Evolutionary conservation across 2,329 filamentous ascomycete genomes (phyloP), one percentile per base, ranked within the genome.

Genomic region (Pyrenophora teres): DNA sequence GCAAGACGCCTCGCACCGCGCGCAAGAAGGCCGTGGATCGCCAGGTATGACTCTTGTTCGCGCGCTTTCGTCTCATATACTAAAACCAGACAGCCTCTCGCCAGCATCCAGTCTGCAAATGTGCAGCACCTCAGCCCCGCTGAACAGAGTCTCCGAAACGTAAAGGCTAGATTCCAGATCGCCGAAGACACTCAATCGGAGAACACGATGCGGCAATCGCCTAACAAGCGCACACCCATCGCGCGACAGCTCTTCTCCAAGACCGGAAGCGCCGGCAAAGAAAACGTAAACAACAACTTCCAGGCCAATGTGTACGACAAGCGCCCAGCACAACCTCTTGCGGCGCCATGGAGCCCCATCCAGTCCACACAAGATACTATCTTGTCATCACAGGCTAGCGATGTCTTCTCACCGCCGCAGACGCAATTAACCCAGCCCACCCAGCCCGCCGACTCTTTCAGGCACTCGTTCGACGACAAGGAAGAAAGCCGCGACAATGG

Each of bases 1-100:
- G 87, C 48, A 92, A 91, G 77, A 93, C 89, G 23, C 89, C 90
- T 36, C 83, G 87, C 55, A 91, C 89, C 15, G 78, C 78, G 30
- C 83, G 86, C 49, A 92, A 88, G 70, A 75, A 74, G 41, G 75
- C 77, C 8, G 52, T 75, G 21, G 86, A 88, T 69, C 83, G 89
- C 64, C 82, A 85, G 57, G 88, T 90, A 79, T 75, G 85, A 76
- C 8, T 19, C 15, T 77, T 84, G 63, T 78, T 84, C 9, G 83
- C 85, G 64, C 7, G 4, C 23, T 43, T 23, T 4, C 25, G 13
- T 40, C 27, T 40, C 32, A 75, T 27, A 10, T 45, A 39, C 64
- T 71, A 50, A 72, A 51, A 38, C 4, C 23, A 18, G 25, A 19
- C 65, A 80, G 75, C 79, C 79, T 45, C 72, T 81, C 10, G 77